Evolutionary conservation across 208 protist genomes (phyloP).

Genomic region (Leishmania major): DNA sequence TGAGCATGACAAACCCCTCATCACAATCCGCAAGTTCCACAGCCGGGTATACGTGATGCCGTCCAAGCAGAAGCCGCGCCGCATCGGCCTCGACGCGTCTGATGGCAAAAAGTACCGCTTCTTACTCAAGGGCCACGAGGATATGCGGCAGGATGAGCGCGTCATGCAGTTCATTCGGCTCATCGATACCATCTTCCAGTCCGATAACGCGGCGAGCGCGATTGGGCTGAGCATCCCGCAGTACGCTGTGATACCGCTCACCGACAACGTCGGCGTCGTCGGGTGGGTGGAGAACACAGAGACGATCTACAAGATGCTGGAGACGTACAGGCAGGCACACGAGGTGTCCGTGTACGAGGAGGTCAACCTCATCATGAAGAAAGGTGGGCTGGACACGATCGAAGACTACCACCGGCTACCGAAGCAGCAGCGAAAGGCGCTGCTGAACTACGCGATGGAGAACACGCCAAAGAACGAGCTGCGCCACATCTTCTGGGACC

Average conservation of each 20-base stretch:
- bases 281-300: slow-evolving; percentile 99
- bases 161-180: slow-evolving; percentile 99
- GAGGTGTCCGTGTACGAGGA: slow-evolving; percentile 87
- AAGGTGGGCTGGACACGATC: slow-evolving; percentile 66
- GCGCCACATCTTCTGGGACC: slow-evolving; percentile 97
- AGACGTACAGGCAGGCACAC: slow-evolving; percentile 69
- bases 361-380: slow-evolving; percentile 80
- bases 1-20: slow-evolving; percentile 84
- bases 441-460: slow-evolving; percentile 95
- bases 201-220: slow-evolving; percentile 78
- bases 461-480: slow-evolving; percentile 97
- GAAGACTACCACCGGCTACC: slow-evolving; percentile 85
- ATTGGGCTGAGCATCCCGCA: slow-evolving; percentile 94
- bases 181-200: slow-evolving; percentile 98
- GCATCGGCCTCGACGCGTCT: slow-evolving; percentile 95
- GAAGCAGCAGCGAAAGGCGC: slow-evolving; percentile 74
- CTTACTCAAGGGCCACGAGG: slow-evolving; percentile 99
- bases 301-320: slow-evolving; percentile 94
- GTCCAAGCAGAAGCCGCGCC: slow-evolving; percentile 99
- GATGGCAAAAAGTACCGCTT: slow-evolving; percentile 97
- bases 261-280: slow-evolving; percentile 98
- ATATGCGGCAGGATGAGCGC: slow-evolving; percentile 99
- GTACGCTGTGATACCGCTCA: slow-evolving; percentile 99
- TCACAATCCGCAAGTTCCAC: slow-evolving; percentile 96
- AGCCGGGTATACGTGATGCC: slow-evolving; percentile 96